Evolutionary conservation across 2,329 filamentous ascomycete species (phyloP).

Genomic region (Stemphylium vesicarium): DNA sequence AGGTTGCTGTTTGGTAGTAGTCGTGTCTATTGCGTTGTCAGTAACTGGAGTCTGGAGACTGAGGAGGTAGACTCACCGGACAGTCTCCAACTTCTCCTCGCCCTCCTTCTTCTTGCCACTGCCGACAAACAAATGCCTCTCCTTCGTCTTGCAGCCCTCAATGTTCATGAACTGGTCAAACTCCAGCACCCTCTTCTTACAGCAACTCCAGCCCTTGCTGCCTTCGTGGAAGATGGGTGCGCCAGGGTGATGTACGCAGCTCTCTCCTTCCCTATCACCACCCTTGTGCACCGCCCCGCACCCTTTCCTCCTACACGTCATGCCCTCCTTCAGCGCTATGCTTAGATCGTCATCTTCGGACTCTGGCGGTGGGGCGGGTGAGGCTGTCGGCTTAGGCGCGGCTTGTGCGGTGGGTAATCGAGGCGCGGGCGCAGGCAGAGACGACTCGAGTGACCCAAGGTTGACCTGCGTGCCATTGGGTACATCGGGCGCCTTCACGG

Average conservation of each 20-base stretch:
- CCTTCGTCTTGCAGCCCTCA: slow-evolving; percentile 84
- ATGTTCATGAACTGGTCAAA: slow-evolving; percentile 99
- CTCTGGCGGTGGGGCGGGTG: slow-evolving; percentile 49
- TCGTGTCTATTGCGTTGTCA: slow-evolving; percentile 66
- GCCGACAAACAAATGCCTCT: slow-evolving; percentile 82
- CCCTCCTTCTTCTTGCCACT: slow-evolving; percentile 73
- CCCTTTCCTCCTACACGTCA: slow-evolving; percentile 76
- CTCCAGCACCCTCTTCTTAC: slow-evolving; percentile 91
- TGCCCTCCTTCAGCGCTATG: slow-evolving; percentile 73
- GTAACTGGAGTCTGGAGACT: not conserved
- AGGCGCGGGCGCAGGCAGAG: slow-evolving; percentile 41
- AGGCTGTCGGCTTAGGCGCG: slow-evolving; percentile 28
- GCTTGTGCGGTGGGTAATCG: slow-evolving; percentile 42
- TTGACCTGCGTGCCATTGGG: slow-evolving; percentile 41
- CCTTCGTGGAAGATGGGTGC: slow-evolving; percentile 95
- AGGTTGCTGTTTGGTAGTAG: slow-evolving; percentile 89
- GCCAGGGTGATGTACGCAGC: slow-evolving; percentile 88
- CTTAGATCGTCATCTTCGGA: slow-evolving; percentile 86
- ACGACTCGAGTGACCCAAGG: slow-evolving; percentile 39
- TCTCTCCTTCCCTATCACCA: slow-evolving; percentile 65
- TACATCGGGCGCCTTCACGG: slow-evolving; percentile 57
- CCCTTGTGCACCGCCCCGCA: slow-evolving; percentile 72
- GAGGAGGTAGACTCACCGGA: slow-evolving; percentile 62
- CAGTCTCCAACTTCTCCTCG: slow-evolving; percentile 79
- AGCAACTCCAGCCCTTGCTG: slow-evolving; percentile 96